phyloP scores from a whole-genome alignment of 2,329 filamentous ascomycete genomes.

The Ilyonectria mors-panacis region DNA sequence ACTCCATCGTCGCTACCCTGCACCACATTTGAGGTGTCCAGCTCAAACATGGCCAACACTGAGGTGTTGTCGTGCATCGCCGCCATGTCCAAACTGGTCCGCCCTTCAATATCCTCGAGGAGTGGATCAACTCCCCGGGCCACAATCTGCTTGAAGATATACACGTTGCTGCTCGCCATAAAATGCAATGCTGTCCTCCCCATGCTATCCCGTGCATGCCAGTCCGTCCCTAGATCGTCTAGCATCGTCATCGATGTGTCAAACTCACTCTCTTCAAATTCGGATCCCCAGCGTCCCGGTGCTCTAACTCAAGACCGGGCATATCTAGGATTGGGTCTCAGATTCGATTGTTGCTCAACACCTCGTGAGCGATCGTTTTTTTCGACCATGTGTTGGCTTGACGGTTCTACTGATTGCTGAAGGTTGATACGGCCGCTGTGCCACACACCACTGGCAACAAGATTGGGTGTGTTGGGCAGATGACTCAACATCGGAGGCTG shows the following conservation, averaged over 20 bases:
- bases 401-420: background rate
- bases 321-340: conserved; percentile 31
- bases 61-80: conserved; percentile 11
- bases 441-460: conserved; percentile 17
- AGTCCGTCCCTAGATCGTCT: conserved; percentile 33
- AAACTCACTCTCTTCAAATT: background rate
- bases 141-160: conserved; percentile 26
- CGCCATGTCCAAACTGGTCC: conserved; percentile 31
- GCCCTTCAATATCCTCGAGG: conserved; percentile 34
- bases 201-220: conserved; percentile 31
- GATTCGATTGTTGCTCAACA: conserved; percentile 13
- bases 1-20: background rate
- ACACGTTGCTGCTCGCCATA: background rate
- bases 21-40: background rate
- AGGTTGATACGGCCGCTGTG: background rate
- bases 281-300: conserved; percentile 5
- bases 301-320: conserved; percentile 30
- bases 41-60: conserved; percentile 33
- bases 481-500: background rate
- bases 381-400: background rate
- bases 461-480: conserved; percentile 12
- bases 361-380: conserved; percentile 27
- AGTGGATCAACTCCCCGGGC: conserved; percentile 29
- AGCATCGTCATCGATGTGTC: conserved; percentile 14
- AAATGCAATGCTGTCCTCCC: conserved; percentile 32